A percentile compares a stretch with the other conserved stretches of the same genome.
Conservation (phyloP, 352 stramenopile genomes). For the Phytophthora fragariaefolia region DNA sequence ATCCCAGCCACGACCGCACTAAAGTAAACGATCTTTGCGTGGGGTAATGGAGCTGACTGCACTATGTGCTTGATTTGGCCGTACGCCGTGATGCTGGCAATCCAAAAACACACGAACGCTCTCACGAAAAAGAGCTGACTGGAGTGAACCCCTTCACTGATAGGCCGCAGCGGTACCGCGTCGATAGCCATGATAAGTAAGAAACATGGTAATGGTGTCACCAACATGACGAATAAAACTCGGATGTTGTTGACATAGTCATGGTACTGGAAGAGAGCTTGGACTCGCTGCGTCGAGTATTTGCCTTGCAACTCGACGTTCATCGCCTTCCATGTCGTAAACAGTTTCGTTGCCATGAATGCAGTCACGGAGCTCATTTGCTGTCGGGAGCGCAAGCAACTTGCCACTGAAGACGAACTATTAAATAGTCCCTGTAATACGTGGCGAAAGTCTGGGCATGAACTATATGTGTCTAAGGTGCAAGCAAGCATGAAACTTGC, state of each 20-base stretch:
- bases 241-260: neutral
- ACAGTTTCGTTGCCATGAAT: neutral
- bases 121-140: slow-evolving; percentile 11
- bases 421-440: neutral
- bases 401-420: neutral
- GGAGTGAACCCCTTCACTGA: neutral
- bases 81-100: slow-evolving; percentile 3
- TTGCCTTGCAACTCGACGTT: slow-evolving; percentile 9
- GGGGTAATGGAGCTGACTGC: neutral
- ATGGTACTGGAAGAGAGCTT: neutral
- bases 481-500: too few relatives aligned
- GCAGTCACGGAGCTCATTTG: neutral
- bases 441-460: neutral
- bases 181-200: neutral
- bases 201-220: neutral
- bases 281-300: neutral
- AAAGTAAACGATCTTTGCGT: neutral
- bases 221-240: neutral
- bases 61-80: slow-evolving; percentile 13
- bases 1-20: slow-evolving; percentile 1
- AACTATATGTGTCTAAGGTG: neutral
- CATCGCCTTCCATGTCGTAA: neutral
- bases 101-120: slow-evolving; percentile 13
- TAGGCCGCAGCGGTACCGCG: neutral
- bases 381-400: neutral